A percentile compares a stretch with the other conserved stretches of the same genome.
These are phyloP conservation scores for Penicillium sp. DNA, from an alignment of 2,329 filamentous ascomycete genomes.

Conservation along the genomic window DNA sequence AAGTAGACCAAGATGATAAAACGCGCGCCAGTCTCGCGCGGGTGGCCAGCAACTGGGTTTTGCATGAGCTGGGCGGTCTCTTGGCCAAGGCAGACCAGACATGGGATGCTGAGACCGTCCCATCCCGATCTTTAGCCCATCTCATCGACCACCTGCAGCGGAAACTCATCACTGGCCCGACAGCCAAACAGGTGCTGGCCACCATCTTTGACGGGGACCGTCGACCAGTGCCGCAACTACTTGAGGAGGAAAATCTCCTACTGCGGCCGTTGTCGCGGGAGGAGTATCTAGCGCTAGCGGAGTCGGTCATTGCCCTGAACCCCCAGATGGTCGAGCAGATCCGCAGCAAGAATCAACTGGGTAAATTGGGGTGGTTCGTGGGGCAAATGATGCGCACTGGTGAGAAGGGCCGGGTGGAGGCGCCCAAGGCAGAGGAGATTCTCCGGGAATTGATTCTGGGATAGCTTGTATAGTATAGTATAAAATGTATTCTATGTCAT, in stretches of 20 bases:
- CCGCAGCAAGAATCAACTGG: conserved; percentile 56
- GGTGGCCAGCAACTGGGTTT: conserved; percentile 63
- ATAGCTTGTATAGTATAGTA: conserved; percentile 8
- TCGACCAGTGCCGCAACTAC: conserved; percentile 51
- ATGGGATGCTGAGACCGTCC: conserved; percentile 41
- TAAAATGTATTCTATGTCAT: conserved; percentile 9
- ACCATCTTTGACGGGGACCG: conserved; percentile 53
- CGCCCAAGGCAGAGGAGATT: conserved; percentile 55
- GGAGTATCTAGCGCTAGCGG: conserved; percentile 57
- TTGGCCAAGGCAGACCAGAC: conserved; percentile 50
- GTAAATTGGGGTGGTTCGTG: conserved; percentile 67
- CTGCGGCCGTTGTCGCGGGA: conserved; percentile 54
- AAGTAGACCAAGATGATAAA: conserved; percentile 24
- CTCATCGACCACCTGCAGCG: conserved; percentile 46
- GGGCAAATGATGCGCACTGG: conserved; percentile 65
- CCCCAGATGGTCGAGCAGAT: conserved; percentile 59
- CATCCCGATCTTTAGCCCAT: conserved; percentile 44
- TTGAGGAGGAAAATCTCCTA: conserved; percentile 56
- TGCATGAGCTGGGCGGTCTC: conserved; percentile 71
- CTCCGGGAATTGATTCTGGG: conserved; percentile 50
- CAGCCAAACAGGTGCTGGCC: conserved; percentile 59
- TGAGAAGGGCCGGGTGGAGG: conserved; percentile 60
- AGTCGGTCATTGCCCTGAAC: conserved; percentile 53
- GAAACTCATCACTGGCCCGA: conserved; percentile 51
- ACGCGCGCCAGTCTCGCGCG: conserved; percentile 43